A percentile compares a stretch with the other conserved stretches of the same genome.
Conservation (phyloP, 225 moss, liverwort and hornwort genomes). For the Physcomitrium patens region DNA sequence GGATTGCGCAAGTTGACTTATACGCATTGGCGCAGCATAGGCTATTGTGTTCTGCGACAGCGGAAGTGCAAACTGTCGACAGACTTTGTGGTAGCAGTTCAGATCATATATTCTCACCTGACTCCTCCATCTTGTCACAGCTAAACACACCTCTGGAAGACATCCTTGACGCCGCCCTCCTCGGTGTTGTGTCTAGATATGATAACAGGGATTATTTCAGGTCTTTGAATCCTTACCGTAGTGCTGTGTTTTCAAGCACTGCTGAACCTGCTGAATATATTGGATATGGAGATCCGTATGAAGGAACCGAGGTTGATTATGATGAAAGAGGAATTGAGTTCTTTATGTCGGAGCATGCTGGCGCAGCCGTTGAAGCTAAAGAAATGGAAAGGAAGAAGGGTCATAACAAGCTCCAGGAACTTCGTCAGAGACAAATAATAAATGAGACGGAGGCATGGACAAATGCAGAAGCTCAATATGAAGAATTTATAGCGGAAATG, state of each 20-base stretch:
- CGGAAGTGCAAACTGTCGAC: neutral
- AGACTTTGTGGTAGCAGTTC: conserved; percentile 34
- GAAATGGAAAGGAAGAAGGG: conserved; percentile 2
- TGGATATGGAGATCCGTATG: conserved; percentile 53
- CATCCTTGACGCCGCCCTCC: conserved; percentile 74
- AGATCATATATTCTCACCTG: conserved; percentile 44
- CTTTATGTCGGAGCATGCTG: conserved; percentile 16
- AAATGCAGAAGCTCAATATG: conserved; percentile 76
- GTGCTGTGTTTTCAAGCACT: neutral
- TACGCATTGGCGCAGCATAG: too few species aligned
- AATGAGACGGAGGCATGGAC: conserved; percentile 85
- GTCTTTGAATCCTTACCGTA: conserved; percentile 43
- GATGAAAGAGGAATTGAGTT: conserved; percentile 36
- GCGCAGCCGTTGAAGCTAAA: neutral
- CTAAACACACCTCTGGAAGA: too few species aligned
- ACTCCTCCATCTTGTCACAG: too few species aligned
- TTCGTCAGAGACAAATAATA: conserved; percentile 65
- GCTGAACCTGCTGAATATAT: conserved; percentile 29
- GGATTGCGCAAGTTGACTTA: too few species aligned
- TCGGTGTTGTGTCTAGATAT: conserved; percentile 78
- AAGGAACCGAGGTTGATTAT: conserved; percentile 52
- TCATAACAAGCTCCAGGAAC: conserved; percentile 23
- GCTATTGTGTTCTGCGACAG: too few species aligned
- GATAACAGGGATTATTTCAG: conserved; percentile 51
- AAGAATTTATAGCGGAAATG: conserved; percentile 77